phyloP scores from a whole-genome alignment of 2,329 filamentous ascomycete genomes.

The Nothophaeocryptopus gaeumannii region DNA sequence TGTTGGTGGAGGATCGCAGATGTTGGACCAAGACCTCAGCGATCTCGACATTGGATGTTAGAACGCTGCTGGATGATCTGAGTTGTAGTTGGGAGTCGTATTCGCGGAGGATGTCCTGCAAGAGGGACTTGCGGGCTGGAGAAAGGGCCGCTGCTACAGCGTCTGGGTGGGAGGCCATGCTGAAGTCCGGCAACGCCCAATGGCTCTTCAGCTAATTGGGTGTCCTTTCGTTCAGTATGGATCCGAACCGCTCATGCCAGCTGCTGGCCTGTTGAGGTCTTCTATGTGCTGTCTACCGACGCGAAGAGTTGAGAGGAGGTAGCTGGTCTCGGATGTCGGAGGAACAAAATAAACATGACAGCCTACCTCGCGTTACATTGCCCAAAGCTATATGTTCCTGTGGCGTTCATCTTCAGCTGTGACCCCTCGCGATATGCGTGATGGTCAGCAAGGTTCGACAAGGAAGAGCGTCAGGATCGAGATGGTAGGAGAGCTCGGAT shows the following conservation, averaged over 20 bases:
- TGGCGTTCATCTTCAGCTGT: background rate
- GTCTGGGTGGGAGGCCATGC: constrained; percentile 6
- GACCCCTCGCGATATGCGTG: constrained; percentile 7
- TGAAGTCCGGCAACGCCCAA: background rate
- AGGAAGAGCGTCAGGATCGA: too few relatives aligned
- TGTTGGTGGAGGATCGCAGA: constrained; percentile 5
- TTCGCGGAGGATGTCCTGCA: constrained; percentile 7
- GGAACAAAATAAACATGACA: background rate
- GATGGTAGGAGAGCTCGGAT: too few relatives aligned
- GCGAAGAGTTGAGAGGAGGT: background rate
- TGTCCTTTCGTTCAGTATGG: too few relatives aligned
- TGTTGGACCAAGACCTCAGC: constrained; percentile 11
- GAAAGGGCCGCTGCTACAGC: constrained; percentile 5
- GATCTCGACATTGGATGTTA: constrained; percentile 8
- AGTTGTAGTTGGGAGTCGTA: constrained; percentile 10
- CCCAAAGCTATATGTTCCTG: too few relatives aligned
- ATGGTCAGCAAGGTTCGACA: constrained; percentile 4
- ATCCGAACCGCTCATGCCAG: background rate
- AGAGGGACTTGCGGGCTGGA: constrained; percentile 9
- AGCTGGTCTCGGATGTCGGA: too few relatives aligned
- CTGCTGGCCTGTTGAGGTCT: background rate
- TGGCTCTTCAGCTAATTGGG: too few relatives aligned
- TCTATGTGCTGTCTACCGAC: background rate
- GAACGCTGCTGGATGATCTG: constrained; percentile 5
- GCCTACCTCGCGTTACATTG: background rate